Base-by-base conservation (phyloP, 257 asterid genomes). In the Solanum pennellii region DNA sequence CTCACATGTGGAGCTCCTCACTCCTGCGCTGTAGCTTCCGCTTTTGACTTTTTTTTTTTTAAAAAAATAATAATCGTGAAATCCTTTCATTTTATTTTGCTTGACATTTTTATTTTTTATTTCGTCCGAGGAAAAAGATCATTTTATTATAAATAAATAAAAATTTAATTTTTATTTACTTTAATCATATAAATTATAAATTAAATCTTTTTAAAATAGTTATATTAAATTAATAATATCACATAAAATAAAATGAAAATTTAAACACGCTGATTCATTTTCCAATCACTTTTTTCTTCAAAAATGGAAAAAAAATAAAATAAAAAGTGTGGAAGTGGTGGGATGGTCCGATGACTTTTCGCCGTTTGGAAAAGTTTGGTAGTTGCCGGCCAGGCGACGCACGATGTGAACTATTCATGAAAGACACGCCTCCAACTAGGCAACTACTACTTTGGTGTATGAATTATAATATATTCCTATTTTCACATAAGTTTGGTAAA, bases 341-440 rank as follows among this genome's bases (percentile, higher is more conserved):
- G 42, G 68, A 9, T 29, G 68, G 23, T 77, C 85, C 68, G 68
- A 35, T 29, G 69, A 68, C 85, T 80, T 80, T 47, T 80, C 68
- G 18, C 44, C 68, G 44, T 47, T 47, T 31, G 44, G 68, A 80
- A 29, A 47, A 80, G 44, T 79, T 9, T 77, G 15, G 31, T 79
- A 79, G 84, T 27, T 27, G 84, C 66, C 84, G 84, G 84, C 84
- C 25, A 56, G 16, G 66, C 16, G 2, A 45, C 35, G 41, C 84
- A 25, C 62, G 23, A 23, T 75, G 33, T 0, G 59, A 75, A 13
- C 83, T 66, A 72, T 29, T 44, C 62, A 47, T 49, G 85, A 80
- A 45, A 47, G 68, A 16, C 44, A 80, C 42, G 18, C 16, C 68
- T 47, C 85, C 25, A 16, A 47, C 68, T 45, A 27, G 16, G 9